A percentile compares a stretch with the other conserved stretches of the same genome.
These are phyloP conservation scores for Aspergillus sp. DNA, from an alignment of 2,329 filamentous ascomycete genomes.

Conservation along the genomic window DNA sequence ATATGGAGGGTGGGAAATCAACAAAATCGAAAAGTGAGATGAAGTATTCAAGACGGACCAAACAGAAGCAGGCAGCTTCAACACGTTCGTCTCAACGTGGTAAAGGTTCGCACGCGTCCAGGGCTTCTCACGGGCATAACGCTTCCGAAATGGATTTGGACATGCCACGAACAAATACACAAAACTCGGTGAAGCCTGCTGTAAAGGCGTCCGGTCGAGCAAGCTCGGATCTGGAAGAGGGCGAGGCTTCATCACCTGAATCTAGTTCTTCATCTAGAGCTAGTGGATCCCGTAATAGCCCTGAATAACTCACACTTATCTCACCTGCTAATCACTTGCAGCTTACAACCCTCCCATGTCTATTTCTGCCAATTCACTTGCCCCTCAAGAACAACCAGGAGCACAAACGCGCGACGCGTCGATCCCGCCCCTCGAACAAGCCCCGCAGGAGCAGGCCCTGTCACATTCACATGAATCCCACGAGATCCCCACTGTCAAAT, in stretches of 20 bases:
- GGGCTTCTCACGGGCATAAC: not conserved
- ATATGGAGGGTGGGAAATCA: conserved; percentile 49
- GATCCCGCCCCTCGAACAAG: not conserved
- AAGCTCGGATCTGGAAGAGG: conserved; percentile 19
- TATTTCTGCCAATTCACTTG: conserved; percentile 15
- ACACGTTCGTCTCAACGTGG: too few species aligned
- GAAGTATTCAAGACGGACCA: not conserved
- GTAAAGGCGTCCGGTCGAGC: not conserved
- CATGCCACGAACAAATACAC: not conserved
- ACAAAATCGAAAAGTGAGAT: not conserved
- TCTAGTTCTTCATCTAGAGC: conserved; percentile 19
- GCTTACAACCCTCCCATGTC: conserved; percentile 32
- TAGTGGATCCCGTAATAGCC: conserved; percentile 27
- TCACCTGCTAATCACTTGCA: conserved; percentile 18
- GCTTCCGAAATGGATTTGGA: not conserved
- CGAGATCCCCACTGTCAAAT: conserved; percentile 8
- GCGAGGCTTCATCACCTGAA: conserved; percentile 17
- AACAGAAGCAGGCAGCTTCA: too few species aligned
- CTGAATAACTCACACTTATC: not conserved
- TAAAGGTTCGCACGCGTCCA: not conserved
- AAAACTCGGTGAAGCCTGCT: not conserved
- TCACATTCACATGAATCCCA: too few species aligned
- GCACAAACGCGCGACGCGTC: not conserved
- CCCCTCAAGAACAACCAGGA: conserved; percentile 1
- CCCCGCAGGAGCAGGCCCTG: too few species aligned